phyloP scores from a whole-genome alignment of 2,329 filamentous ascomycete genomes.

The Akanthomyces lecanii region DNA sequence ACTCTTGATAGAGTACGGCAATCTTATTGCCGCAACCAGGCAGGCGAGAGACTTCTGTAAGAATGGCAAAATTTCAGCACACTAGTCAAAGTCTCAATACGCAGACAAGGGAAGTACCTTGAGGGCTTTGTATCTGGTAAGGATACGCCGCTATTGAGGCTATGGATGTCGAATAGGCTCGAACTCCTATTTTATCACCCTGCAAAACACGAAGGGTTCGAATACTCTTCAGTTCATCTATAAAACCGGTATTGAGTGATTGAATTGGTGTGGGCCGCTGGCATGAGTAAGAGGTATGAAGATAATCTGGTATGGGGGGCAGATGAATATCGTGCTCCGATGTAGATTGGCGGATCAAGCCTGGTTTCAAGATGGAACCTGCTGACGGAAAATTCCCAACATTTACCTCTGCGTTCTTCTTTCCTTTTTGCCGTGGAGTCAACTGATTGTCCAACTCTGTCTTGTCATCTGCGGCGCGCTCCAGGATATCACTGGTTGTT shows the following conservation, averaged over 20 bases:
- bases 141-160: conserved; percentile 82
- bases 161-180: conserved; percentile 85
- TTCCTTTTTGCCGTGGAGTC: background rate
- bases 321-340: conserved; percentile 67
- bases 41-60: conserved; percentile 49
- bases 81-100: background rate
- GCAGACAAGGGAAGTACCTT: conserved; percentile 30
- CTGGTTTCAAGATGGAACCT: conserved; percentile 20
- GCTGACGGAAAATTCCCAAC: background rate
- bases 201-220: conserved; percentile 65
- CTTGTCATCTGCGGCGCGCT: conserved; percentile 22
- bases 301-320: conserved; percentile 64
- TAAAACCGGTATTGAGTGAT: conserved; percentile 70
- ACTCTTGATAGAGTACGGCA: conserved; percentile 73
- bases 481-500: conserved; percentile 19
- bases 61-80: background rate
- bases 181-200: conserved; percentile 72
- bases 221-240: conserved; percentile 70
- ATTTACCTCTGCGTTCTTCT: background rate
- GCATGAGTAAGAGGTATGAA: conserved; percentile 66
- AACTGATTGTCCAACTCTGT: background rate
- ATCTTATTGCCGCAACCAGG: conserved; percentile 82
- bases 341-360: conserved; percentile 65
- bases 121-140: conserved; percentile 35
- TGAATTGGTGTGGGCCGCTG: conserved; percentile 68